Evolutionary conservation across 441 rosid species (phyloP), one percentile per base, ranked within the genome.

Genomic region (Capsella rubella): DNA sequence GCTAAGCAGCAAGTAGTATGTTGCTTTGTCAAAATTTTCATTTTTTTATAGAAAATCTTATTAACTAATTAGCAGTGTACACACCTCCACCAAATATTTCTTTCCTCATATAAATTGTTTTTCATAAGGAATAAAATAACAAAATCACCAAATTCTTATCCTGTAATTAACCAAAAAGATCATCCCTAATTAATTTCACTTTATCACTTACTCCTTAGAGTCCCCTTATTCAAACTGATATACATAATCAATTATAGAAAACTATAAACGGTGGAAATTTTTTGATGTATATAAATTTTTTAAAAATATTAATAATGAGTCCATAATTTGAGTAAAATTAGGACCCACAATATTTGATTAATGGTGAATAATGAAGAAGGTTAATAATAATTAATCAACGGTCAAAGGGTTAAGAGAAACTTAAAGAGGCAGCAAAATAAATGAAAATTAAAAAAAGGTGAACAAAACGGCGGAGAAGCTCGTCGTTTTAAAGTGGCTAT

Each of bases 401-500:
- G 80, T 77, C 80, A 77, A 77, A 65, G 68, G 52, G 49, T 47
- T 47, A 63, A 70, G 68, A 8, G 8, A 8, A 65, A 61, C 8
- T 62, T 42, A 21, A 55, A 64, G 10, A 49, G 7, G 10, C 16
- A 28, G 8, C 3, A 35, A 61, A 52, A 34, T 1, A 35, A 53
- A 35, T 0, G 0, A 15, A 46, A n/a, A 3, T 3, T 11, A 34
- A 34, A 1, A 4, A 34, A 18, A 21, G 57, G 55, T 45, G 50
- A 34, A n/a, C 45, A 1, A 66, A 72, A 77, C 80, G 77, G 64
- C 37, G 52, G 37, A 77, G 39, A 54, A 34, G 10, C 0, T 43
- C 52, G 69, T 72, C 80, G 80, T 72, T 77, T 77, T 42, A 0
- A 57, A 45, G 64, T 66, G 46, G 65, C 72, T 45, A 72, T 77